Evolutionary conservation across 2,329 filamentous ascomycete species (phyloP).

Genomic region (Calonectria hongkongensis): DNA sequence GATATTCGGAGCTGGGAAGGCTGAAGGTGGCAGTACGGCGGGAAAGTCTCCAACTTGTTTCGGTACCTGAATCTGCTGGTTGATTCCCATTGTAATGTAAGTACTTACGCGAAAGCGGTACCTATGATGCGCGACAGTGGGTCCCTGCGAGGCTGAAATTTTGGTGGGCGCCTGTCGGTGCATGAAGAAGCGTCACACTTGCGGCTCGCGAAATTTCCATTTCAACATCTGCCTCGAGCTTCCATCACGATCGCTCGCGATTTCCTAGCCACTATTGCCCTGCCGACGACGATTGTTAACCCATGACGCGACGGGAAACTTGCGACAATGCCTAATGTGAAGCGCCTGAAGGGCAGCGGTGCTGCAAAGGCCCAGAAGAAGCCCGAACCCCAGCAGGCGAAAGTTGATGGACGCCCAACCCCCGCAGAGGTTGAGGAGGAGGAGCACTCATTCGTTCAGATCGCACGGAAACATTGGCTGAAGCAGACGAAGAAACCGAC

Average conservation of each 20-base stretch:
- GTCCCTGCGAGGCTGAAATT: constrained; percentile 62
- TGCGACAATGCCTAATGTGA: constrained; percentile 73
- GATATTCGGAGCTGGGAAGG: constrained; percentile 48
- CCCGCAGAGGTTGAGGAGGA: constrained; percentile 82
- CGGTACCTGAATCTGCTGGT: constrained; percentile 20
- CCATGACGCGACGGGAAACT: constrained; percentile 50
- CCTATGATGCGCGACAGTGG: constrained; percentile 50
- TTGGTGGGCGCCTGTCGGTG: constrained; percentile 46
- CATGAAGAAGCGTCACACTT: constrained; percentile 49
- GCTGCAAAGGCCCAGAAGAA: constrained; percentile 62
- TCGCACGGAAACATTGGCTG: constrained; percentile 92
- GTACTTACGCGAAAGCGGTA: constrained; percentile 44
- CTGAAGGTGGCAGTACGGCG: constrained; percentile 41
- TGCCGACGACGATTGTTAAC: constrained; percentile 33
- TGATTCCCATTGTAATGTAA: not conserved
- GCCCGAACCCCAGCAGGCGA: constrained; percentile 62
- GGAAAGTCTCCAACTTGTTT: constrained; percentile 31
- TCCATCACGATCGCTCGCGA: constrained; percentile 39
- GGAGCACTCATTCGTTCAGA: constrained; percentile 82
- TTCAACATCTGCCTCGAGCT: constrained; percentile 40
- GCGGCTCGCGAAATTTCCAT: constrained; percentile 44
- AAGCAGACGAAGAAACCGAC: constrained; percentile 75
- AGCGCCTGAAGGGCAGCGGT: constrained; percentile 74
- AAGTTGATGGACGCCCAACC: constrained; percentile 66
- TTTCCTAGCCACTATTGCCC: constrained; percentile 36